Evolutionary conservation across 1,139 yeast species (phyloP).

Genomic region (Suhomyces chickasaworum): DNA sequence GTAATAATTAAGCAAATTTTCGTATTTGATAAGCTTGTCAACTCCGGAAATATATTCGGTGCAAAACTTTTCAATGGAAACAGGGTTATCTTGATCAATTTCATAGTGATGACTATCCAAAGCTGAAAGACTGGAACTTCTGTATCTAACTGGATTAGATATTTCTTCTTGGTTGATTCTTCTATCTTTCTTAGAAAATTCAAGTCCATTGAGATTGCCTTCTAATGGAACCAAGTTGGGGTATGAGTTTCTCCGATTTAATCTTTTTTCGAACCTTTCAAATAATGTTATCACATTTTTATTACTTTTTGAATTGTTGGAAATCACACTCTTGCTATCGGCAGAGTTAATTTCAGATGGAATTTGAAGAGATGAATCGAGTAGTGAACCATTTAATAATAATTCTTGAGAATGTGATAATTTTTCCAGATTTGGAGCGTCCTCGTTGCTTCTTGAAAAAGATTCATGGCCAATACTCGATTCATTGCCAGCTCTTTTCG

Average conservation of each 20-base stretch:
- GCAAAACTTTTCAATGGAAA: constrained; percentile 31
- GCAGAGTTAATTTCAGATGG: constrained; percentile 9
- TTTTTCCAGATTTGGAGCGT: background rate
- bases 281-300: constrained; percentile 14
- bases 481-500: constrained; percentile 5
- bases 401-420: constrained; percentile 1
- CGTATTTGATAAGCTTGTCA: constrained; percentile 19
- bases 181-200: constrained; percentile 20
- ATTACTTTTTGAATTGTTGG: constrained; percentile 1
- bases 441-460: background rate
- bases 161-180: background rate
- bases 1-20: constrained; percentile 8
- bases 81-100: constrained; percentile 8
- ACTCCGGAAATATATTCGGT: constrained; percentile 27
- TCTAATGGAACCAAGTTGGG: constrained; percentile 38
- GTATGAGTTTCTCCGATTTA: constrained; percentile 48
- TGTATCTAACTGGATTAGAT: constrained; percentile 6
- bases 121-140: constrained; percentile 46
- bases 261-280: constrained; percentile 24
- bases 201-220: constrained; percentile 34
- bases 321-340: constrained; percentile 8
- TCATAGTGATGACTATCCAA: background rate
- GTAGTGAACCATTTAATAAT: constrained; percentile 9
- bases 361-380: constrained; percentile 21
- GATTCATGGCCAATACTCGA: background rate